phyloP scores from a whole-genome alignment of 768 basidiomycete species.

The Boletus insuetus region DNA sequence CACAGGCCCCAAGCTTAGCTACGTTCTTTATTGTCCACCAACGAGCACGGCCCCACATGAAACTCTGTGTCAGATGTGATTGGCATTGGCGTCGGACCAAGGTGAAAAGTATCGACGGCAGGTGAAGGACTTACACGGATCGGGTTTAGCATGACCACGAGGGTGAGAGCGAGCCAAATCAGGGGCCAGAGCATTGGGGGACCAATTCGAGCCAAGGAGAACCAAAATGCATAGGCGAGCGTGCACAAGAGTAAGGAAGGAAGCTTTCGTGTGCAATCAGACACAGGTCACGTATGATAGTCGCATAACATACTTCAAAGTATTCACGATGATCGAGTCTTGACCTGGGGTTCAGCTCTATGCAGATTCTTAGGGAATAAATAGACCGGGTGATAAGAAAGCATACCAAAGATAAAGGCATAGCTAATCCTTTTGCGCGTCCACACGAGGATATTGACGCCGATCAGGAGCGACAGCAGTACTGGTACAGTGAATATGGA shows the following conservation, averaged over 20 bases:
- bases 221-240: slow-evolving; percentile 78
- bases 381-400: neutral
- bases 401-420: slow-evolving; percentile 80
- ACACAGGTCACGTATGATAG: neutral
- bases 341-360: slow-evolving; percentile 70
- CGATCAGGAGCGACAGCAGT: slow-evolving; percentile 73
- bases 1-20: slow-evolving; percentile 63
- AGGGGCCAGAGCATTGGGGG: slow-evolving; percentile 76
- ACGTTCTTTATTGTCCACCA: slow-evolving; percentile 78
- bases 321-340: slow-evolving; percentile 79
- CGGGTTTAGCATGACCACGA: slow-evolving; percentile 69
- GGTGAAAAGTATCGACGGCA: neutral
- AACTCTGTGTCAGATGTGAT: slow-evolving; percentile 43
- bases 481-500: slow-evolving; percentile 70
- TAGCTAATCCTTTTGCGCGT: slow-evolving; percentile 79
- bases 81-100: neutral
- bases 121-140: slow-evolving; percentile 45
- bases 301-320: slow-evolving; percentile 46
- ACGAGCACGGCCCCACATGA: slow-evolving; percentile 37
- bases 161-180: slow-evolving; percentile 70
- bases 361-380: neutral
- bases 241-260: slow-evolving; percentile 74
- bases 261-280: slow-evolving; percentile 42
- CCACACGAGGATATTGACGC: slow-evolving; percentile 81
- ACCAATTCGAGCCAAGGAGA: slow-evolving; percentile 72